These are phyloP conservation scores for Saturnispora silvae DNA, from an alignment of 805 yeast species.

Conservation along the genomic window DNA sequence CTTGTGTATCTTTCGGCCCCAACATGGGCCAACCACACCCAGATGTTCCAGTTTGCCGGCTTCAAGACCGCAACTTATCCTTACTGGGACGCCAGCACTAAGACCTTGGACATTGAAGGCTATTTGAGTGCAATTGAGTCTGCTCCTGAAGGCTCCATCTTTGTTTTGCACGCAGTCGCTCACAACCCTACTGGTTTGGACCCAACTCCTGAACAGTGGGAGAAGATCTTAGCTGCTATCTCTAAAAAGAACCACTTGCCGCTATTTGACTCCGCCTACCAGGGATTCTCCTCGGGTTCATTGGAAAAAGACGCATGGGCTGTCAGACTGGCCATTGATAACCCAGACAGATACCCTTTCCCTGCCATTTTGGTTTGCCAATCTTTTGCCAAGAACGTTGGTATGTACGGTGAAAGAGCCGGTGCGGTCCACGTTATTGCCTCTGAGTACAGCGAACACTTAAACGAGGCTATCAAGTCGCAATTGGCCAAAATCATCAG, in stretches of 20 bases:
- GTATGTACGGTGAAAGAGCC: slow-evolving; percentile 95
- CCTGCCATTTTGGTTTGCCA: slow-evolving; percentile 71
- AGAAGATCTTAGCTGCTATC: slow-evolving; percentile 50
- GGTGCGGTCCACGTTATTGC: slow-evolving; percentile 81
- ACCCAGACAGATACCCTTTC: slow-evolving; percentile 31
- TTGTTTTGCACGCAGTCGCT: slow-evolving; percentile 89
- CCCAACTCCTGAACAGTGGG: slow-evolving; percentile 80
- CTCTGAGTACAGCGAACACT: slow-evolving; percentile 31
- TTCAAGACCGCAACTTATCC: slow-evolving; percentile 62
- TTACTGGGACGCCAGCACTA: slow-evolving; percentile 71
- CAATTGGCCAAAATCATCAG: slow-evolving; percentile 71
- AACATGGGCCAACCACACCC: slow-evolving; percentile 96
- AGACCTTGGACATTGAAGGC: slow-evolving; percentile 63
- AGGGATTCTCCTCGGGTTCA: slow-evolving; percentile 92
- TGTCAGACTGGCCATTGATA: slow-evolving; percentile 50
- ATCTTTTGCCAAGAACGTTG: slow-evolving; percentile 93
- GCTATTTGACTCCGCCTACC: slow-evolving; percentile 90
- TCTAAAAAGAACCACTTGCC: slow-evolving; percentile 59
- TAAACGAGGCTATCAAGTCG: slow-evolving; percentile 51
- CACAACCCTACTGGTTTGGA: slow-evolving; percentile 98
- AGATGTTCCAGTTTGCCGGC: slow-evolving; percentile 66
- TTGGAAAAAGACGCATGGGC: slow-evolving; percentile 79
- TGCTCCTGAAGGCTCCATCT: slow-evolving; percentile 70
- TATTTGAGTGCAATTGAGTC: slow-evolving; percentile 47
- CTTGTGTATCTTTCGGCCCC: slow-evolving; percentile 71